Evolutionary conservation across 1,284 basidiomycete genomes (phyloP), one percentile per base, ranked within the genome.

Genomic region (Exobasidium rhododendri): DNA sequence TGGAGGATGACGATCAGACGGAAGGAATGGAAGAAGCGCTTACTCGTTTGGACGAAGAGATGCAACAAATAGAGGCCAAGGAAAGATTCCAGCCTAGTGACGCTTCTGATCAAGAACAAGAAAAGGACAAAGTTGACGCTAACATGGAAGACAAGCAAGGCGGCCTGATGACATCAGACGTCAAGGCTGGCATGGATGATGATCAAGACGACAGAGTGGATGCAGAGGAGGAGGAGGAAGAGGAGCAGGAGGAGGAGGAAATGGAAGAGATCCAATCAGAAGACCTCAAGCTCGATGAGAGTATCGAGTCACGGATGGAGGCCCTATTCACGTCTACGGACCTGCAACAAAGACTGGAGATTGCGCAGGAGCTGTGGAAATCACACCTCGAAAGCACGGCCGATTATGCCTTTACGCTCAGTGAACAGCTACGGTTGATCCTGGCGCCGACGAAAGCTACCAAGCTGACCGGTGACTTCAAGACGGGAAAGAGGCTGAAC

Each of bases 401-500:
- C 58, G 89, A 96, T 68, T 86, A 97, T 29, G 91, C 96, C 4
- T 92, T 92, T 74, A 85, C 88, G 1, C 61, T 79, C 4, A 78
- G 76, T 64, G 96, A 98, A 82, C 94, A 97, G 79, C 86, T 99
- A 14, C 91, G 96, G 22, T 88, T 98, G 56, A 96, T 98, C 75
- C 85, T 99, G 26, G 93, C 94, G 64, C 96, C 96, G 0, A 97
- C 94, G 0, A 84, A 91, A 46, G 93, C 96, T 1, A 97, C 94
- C 10, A 87, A 96, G 28, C 85, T 99, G 46, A 90, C 91, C 81
- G 96, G 96, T 49, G 96, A 99, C 83, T 99, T 96, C 81, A 90
- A 94, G 50, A 97, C 92, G 0, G 96, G 96, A 57, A 99, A 98
- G 82, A 86, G 96, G 26, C 86, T 99, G 51, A 98, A 98, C 82